Evolutionary conservation across 495 filamentous ascomycete genomes (phyloP), one percentile per base, ranked within the genome.

Genomic region (Hypomontagnella submonticulosa): DNA sequence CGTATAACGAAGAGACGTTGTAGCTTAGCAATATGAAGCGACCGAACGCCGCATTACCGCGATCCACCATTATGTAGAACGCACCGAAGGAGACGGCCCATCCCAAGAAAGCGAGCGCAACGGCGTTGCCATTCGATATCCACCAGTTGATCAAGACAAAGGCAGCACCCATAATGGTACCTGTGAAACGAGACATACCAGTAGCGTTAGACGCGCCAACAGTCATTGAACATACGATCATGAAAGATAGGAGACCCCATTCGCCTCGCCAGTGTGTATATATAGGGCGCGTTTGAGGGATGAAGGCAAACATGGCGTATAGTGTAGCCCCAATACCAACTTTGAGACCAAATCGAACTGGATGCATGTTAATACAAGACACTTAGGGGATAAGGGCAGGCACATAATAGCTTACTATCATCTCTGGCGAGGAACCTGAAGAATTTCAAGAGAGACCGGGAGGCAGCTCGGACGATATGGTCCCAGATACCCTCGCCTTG

Each of bases 171-270:
- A 97, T 77, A 56, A 90, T 83, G 4, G 93, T 98, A 51, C 95
- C 95, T n/a, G 90, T 76, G 67, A 97, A 95, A 60, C 95, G 88
- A 53, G 92, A 83, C 76, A 83, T 87, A 3, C 92, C 92, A 4
- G 94, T 96, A 15, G 93, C 96, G 69, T 98, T 99, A 11, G 92
- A 91, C 15, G 94, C 91, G 8, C 95, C 95, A 38, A 97, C 92
- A 0, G 94, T 98, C 94, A 97, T 97, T 4, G 91, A 90, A 74
- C 94, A 97, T 13, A 99, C 95, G 53, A 98, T 84, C 95, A 99
- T 99, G 78, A 97, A 99, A 0, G 94, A 97, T 36, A 98, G 74
- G 1, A 98, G 80, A 10, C 94, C 95, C 95, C 95, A 99, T 83
- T 99, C 95, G 1, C 94, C 95, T 67, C 94, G 82, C 93, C 93